Percentiles rank a stretch among this genome's conserved stretches.
Evolutionary conservation across 768 basidiomycete species (phyloP).

Genomic region (Podaxis sp.): DNA sequence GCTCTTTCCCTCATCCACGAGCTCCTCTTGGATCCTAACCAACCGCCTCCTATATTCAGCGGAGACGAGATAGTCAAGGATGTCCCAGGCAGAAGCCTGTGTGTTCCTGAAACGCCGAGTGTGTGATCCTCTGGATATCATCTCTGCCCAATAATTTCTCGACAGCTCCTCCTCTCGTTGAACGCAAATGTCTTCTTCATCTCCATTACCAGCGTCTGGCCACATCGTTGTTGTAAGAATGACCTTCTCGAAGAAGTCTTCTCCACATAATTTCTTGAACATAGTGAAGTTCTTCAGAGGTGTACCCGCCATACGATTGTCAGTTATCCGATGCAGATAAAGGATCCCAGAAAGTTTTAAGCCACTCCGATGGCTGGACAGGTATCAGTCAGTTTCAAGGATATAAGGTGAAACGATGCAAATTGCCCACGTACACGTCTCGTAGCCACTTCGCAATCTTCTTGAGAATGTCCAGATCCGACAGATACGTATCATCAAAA

Average conservation of each 20-base stretch:
- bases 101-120: not conserved
- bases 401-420: not conserved
- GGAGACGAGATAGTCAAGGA: not conserved
- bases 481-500: constrained; percentile 7
- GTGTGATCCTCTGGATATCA: not conserved
- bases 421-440: not conserved
- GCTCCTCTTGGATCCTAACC: constrained; percentile 8
- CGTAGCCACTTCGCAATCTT: not conserved
- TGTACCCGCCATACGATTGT: constrained; percentile 13
- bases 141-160: constrained; percentile 13
- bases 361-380: not conserved
- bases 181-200: not conserved
- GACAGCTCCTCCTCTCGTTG: not conserved
- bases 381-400: not conserved
- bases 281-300: constrained; percentile 9
- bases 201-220: not conserved
- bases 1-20: not conserved
- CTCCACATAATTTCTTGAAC: constrained; percentile 12
- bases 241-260: constrained; percentile 6
- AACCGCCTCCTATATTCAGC: not conserved
- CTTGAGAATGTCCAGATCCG: constrained; percentile 1
- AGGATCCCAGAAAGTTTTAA: constrained; percentile 14
- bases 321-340: constrained; percentile 14
- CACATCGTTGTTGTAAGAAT: constrained; percentile 15
- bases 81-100: not conserved